phyloP scores from a whole-genome alignment of 345 rosid species.

The Tarenaya hassleriana region DNA sequence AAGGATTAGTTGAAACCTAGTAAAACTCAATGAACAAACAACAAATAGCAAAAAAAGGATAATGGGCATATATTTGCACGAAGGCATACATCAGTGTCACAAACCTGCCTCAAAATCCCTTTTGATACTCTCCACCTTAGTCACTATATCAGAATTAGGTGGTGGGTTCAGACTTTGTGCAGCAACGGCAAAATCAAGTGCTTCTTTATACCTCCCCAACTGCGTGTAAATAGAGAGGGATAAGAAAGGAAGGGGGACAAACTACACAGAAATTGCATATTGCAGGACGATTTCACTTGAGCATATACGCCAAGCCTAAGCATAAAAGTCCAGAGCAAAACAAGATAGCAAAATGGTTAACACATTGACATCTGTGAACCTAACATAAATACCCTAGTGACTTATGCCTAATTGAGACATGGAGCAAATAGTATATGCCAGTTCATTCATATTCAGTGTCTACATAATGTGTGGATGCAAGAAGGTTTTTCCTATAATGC shows the following conservation, averaged over 20 bases:
- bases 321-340: too few relatives aligned
- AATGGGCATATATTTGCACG: slow-evolving; percentile 11
- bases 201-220: slow-evolving; percentile 77
- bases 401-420: too few relatives aligned
- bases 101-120: slow-evolving; percentile 69
- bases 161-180: slow-evolving; percentile 54
- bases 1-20: not conserved
- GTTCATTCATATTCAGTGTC: too few relatives aligned
- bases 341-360: too few relatives aligned
- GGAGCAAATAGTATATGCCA: too few relatives aligned
- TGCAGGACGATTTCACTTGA: not conserved
- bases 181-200: slow-evolving; percentile 76
- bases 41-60: slow-evolving; percentile 1
- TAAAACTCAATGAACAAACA: not conserved
- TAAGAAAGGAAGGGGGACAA: slow-evolving; percentile 15
- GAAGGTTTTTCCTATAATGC: too few relatives aligned
- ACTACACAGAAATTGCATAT: slow-evolving; percentile 1
- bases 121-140: slow-evolving; percentile 57
- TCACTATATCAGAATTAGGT: slow-evolving; percentile 45
- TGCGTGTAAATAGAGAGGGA: slow-evolving; percentile 32
- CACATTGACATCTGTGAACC: too few relatives aligned
- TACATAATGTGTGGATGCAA: not conserved
- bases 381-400: too few relatives aligned
- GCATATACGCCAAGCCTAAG: not conserved
- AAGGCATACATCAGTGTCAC: slow-evolving; percentile 26